Conservation (phyloP, 108 stramenopile genomes). For the Fragilariopsis cylindrus region DNA sequence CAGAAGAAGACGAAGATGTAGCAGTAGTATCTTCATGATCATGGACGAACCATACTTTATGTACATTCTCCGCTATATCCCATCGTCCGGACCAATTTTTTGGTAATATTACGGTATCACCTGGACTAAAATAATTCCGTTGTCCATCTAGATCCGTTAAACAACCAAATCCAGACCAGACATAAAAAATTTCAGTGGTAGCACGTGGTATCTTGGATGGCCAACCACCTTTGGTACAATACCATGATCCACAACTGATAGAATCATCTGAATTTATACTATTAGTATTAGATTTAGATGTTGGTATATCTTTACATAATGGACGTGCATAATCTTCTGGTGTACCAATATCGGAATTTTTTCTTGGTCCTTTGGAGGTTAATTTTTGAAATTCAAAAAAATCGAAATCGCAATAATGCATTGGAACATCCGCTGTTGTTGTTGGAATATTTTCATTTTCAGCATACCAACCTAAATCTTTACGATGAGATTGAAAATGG, state of each 20-base stretch:
- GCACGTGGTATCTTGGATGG: conserved; percentile 46
- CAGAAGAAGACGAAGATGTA: not conserved
- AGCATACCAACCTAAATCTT: too few species aligned
- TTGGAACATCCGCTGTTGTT: too few species aligned
- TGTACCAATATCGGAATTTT: conserved; percentile 49
- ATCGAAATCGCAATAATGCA: not conserved
- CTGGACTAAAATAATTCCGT: conserved; percentile 65
- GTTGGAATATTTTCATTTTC: too few species aligned
- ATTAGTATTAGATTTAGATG: not conserved
- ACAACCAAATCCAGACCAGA: conserved; percentile 59
- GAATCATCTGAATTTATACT: conserved; percentile 28
- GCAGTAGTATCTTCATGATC: conserved; percentile 10
- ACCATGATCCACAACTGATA: conserved; percentile 59
- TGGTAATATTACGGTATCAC: conserved; percentile 74
- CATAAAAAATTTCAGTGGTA: conserved; percentile 66
- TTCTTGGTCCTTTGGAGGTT: conserved; percentile 54
- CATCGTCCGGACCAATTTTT: conserved; percentile 71
- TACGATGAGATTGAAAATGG: too few species aligned
- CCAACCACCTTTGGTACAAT: conserved; percentile 71
- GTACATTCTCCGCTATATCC: conserved; percentile 64
- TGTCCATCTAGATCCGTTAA: conserved; percentile 59
- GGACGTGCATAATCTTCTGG: conserved; percentile 56
- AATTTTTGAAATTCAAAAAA: conserved; percentile 58
- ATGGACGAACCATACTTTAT: conserved; percentile 75
- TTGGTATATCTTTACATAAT: conserved; percentile 24